These are phyloP conservation scores for Globisporangium nodosum DNA, from an alignment of 352 stramenopile species.

Conservation along the genomic window DNA sequence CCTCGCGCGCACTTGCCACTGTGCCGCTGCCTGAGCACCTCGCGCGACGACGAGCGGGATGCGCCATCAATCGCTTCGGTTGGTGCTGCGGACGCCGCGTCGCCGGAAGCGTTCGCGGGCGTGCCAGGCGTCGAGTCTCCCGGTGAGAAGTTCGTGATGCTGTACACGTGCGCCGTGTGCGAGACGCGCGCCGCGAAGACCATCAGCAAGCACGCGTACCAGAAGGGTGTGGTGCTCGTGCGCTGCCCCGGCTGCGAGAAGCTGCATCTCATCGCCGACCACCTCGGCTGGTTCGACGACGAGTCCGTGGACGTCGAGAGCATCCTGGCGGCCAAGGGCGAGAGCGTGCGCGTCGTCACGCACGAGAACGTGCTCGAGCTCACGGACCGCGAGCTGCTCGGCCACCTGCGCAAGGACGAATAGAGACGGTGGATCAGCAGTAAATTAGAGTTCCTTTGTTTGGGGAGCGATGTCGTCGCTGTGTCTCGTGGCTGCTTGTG, in stretches of 20 bases:
- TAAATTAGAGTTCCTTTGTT: slow-evolving; percentile 16
- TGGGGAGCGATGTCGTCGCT: not conserved
- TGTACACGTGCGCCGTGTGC: slow-evolving; percentile 98
- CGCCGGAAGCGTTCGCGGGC: slow-evolving; percentile 16
- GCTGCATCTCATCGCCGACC: slow-evolving; percentile 97
- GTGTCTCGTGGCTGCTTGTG: not conserved
- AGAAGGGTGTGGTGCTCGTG: slow-evolving; percentile 97
- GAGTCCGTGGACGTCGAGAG: slow-evolving; percentile 86
- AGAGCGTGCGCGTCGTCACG: slow-evolving; percentile 68
- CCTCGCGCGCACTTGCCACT: not conserved
- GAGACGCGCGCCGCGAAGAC: slow-evolving; percentile 96
- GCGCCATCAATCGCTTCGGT: not conserved
- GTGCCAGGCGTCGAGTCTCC: slow-evolving; percentile 70
- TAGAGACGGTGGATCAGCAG: slow-evolving; percentile 8
- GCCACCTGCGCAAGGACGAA: slow-evolving; percentile 25
- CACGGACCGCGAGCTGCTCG: slow-evolving; percentile 69
- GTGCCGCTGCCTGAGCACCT: not conserved
- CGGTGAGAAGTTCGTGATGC: slow-evolving; percentile 95
- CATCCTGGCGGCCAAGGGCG: slow-evolving; percentile 70
- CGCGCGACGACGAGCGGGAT: not conserved
- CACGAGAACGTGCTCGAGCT: slow-evolving; percentile 79
- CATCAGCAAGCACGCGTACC: slow-evolving; percentile 96
- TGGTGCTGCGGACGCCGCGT: not conserved
- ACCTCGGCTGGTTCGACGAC: slow-evolving; percentile 91
- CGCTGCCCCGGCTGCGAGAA: slow-evolving; percentile 97